Evolutionary conservation across 805 yeast genomes (phyloP), one percentile per base, ranked within the genome.

Genomic region (Naumovozyma baii): DNA sequence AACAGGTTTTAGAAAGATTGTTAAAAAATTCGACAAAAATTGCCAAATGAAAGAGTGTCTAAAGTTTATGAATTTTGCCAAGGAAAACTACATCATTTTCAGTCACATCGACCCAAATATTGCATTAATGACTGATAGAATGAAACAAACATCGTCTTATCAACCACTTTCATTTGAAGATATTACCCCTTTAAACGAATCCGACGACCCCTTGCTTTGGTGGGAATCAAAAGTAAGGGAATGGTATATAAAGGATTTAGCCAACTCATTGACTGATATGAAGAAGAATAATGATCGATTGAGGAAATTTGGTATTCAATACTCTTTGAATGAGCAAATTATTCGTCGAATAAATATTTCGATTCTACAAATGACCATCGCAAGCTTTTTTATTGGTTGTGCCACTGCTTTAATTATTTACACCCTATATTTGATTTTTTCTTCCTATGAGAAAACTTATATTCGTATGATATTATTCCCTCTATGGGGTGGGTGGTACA

Each of bases 401-500:
- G 73, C 85, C 0, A 34, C 82, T 2, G 90, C 95, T 1, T 62
- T 90, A 14, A 64, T 83, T n/a, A 55, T 69, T 1, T 70, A 78
- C 40, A 80, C 83, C 0, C 41, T 85, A 2, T 71, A 69, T 39
- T 47, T 62, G 3, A 87, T 80, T 0, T 60, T 80, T 9, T 40
- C 56, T 16, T 70, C 70, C 18, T 44, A 68, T 1, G 54, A 61
- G 10, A 58, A 65, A 15, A 66, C 69, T 0, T 56, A 55, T 1
- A 55, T 75, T 3, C 74, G 75, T 43, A 64, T 59, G 33, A 79
- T 64, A 42, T 53, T 90, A 41, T 59, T 90, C 31, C 97, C 94
- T 51, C 69, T 92, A 3, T 92, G 96, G 95, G 96, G 81, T 8
- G 97, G 97, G 1, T 87, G 86, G 59, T 73, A 86, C 48, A 52